These are phyloP conservation scores for Terfezia boudieri DNA, from an alignment of 495 filamentous ascomycete species.

Conservation along the genomic window DNA sequence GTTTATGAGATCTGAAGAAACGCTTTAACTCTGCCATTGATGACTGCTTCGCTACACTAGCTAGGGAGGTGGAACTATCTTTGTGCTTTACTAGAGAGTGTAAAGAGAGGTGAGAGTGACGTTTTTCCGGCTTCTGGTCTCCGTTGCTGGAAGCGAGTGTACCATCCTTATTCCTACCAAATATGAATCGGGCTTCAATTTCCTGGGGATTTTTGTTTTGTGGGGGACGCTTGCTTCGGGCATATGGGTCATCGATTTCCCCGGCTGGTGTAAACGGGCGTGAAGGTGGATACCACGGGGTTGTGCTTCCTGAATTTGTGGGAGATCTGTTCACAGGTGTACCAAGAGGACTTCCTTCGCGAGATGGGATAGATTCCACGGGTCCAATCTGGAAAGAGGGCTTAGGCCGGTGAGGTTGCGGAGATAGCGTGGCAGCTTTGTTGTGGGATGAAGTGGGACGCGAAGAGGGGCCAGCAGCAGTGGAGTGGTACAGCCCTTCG, in stretches of 20 bases:
- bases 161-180: slow-evolving; percentile 33
- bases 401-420: slow-evolving; percentile 28
- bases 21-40: slow-evolving; percentile 75
- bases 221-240: slow-evolving; percentile 53
- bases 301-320: slow-evolving; percentile 33
- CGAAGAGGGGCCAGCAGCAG: background rate
- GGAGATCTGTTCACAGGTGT: slow-evolving; percentile 18
- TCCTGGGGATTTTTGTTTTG: slow-evolving; percentile 41
- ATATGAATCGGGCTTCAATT: slow-evolving; percentile 72
- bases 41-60: slow-evolving; percentile 42
- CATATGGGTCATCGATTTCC: slow-evolving; percentile 74
- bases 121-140: slow-evolving; percentile 20
- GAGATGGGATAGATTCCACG: slow-evolving; percentile 42
- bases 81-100: slow-evolving; percentile 25
- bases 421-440: background rate
- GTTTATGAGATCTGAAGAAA: slow-evolving; percentile 57
- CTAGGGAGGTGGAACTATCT: slow-evolving; percentile 20
- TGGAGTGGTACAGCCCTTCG: slow-evolving; percentile 1
- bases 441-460: background rate
- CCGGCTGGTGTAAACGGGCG: slow-evolving; percentile 56
- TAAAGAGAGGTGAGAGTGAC: slow-evolving; percentile 25
- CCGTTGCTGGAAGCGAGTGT: slow-evolving; percentile 24
- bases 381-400: slow-evolving; percentile 56
- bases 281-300: slow-evolving; percentile 17
- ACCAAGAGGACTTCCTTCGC: slow-evolving; percentile 37